Base-by-base conservation (phyloP, 768 basidiomycete genomes). In the Zangia roseola region DNA sequence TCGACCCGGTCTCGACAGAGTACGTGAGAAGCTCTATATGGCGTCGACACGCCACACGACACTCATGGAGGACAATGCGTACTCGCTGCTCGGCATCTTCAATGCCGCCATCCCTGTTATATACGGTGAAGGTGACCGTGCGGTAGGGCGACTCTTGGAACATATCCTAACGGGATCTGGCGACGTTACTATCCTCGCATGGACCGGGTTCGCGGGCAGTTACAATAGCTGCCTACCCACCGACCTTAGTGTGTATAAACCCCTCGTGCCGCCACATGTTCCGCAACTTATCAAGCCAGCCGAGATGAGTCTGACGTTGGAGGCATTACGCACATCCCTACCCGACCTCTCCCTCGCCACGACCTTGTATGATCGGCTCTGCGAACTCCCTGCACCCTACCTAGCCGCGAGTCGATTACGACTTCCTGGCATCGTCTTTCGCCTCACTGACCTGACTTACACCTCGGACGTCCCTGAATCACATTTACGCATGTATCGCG, bases 171-270 rank as follows among this genome's bases (percentile, higher is more conserved):
- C 51, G 0, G 37, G 51, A 2, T 52, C 47, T 2, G 47, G 46
- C 0, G 36, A 52, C 24, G 37, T 41, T 12, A 41, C 25, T 17
- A 41, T 41, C 10, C 40, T 44, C 23, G 49, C 49, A 5, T 50
- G 51, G 46, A 48, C 41, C 4, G 51, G 51, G 20, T 6, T 2
- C 7, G 16, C 37, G 1, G 38, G 52, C 17, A 17, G 7, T 23
- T 30, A 49, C 14, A 43, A 49, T 23, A 50, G 47, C 43, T 50
- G 39, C 20, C 33, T 49, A 6, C 47, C 52, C 7, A 16, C 9
- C 12, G 41, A 42, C 6, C 55, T 44, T 30, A 44, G 38, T 0
- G 46, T 53, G 4, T 52, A 53, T 28, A 13, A 45, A 12, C 42
- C 40, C 24, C 5, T 48, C 2, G 30, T 40, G 2, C 40, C 53